Base-by-base conservation (phyloP, 2,329 filamentous ascomycete genomes). In the Trichoderma asperellum region DNA sequence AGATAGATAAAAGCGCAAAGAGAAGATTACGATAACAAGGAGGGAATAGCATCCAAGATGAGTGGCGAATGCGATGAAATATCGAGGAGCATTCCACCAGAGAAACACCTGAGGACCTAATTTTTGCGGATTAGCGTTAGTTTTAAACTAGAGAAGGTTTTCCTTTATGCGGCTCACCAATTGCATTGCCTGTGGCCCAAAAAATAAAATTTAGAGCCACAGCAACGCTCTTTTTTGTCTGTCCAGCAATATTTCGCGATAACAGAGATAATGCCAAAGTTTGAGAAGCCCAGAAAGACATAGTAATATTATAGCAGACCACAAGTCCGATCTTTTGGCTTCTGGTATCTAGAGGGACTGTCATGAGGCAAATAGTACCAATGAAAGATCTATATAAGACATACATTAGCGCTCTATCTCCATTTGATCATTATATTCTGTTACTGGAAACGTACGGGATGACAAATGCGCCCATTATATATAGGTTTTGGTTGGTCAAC, bases 201-300 rank as follows among this genome's bases (percentile, higher is more conserved):
- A 58, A 58, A n/a, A 58, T 58, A 3, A 66, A 66, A 18, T 66
- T 66, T 1, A 66, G 52, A 10, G 63, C 63, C 34, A 66, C 63
- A 14, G 63, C 63, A 10, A 56, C 63, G 24, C 12, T 49, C n/a
- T 66, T 66, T 35, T 66, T 66, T 1, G 63, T 66, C 18, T 66
- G 63, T 35, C 63, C 63, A 49, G 63, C 63, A 14, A 66, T 16
- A 18, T 66, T 66, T 49, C 63, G 53, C 5, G 63, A 66, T 2
- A 66, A n/a, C n/a, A 66, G 12, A 8, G 63, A 66, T 10, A 66
- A 7, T 4, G 63, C 63, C 16, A 66, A 40, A 11, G 63, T 66
- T 57, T 66, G 63, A 4, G 63, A 53, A 2, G 53, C 63, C 63
- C 63, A 66, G n/a, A 66, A 66, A 5, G 63, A 66, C 63, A 66